phyloP scores from a whole-genome alignment of 192 early-diverging fungal species.

The Phycomyces blakesleeanus region DNA sequence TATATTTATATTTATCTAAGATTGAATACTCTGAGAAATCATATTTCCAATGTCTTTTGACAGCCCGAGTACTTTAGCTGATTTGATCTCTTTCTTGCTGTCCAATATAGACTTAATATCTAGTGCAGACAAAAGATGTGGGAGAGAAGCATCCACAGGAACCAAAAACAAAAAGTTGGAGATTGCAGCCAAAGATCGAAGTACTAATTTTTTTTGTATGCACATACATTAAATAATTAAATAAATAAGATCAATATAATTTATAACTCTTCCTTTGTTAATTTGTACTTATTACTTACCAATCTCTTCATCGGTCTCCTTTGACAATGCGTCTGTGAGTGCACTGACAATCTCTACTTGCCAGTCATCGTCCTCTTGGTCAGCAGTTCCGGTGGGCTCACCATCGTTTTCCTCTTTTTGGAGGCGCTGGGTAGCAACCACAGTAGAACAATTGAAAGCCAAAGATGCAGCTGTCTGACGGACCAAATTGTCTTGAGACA shows the following conservation, averaged over 20 bases:
- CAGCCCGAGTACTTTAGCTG: slow-evolving; percentile 11
- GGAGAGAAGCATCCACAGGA: slow-evolving; percentile 9
- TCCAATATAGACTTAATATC: slow-evolving; percentile 17
- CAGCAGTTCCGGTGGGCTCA: slow-evolving; percentile 13
- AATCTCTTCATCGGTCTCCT: slow-evolving; percentile 57
- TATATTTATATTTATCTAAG: not conserved
- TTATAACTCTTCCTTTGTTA: too few species aligned
- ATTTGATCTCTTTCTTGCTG: slow-evolving; percentile 16
- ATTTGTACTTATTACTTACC: slow-evolving; percentile 28
- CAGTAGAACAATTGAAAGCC: slow-evolving; percentile 63
- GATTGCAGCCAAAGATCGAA: slow-evolving; percentile 26
- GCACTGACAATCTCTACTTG: slow-evolving; percentile 63
- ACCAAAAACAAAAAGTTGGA: slow-evolving; percentile 31
- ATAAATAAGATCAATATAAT: not conserved
- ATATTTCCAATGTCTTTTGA: slow-evolving; percentile 8
- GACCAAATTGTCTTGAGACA: slow-evolving; percentile 48
- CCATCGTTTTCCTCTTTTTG: slow-evolving; percentile 24
- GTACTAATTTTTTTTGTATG: slow-evolving; percentile 9
- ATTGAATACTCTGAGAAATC: slow-evolving; percentile 2
- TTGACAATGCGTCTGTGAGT: slow-evolving; percentile 53
- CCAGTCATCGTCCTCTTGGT: slow-evolving; percentile 67
- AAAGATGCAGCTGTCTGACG: slow-evolving; percentile 62
- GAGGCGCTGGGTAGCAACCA: slow-evolving; percentile 43
- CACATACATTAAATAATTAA: not conserved
- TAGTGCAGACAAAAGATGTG: slow-evolving; percentile 18